Evolutionary conservation across 768 basidiomycete genomes (phyloP), one percentile per base, ranked within the genome.

Genomic region (Mycena crocata): DNA sequence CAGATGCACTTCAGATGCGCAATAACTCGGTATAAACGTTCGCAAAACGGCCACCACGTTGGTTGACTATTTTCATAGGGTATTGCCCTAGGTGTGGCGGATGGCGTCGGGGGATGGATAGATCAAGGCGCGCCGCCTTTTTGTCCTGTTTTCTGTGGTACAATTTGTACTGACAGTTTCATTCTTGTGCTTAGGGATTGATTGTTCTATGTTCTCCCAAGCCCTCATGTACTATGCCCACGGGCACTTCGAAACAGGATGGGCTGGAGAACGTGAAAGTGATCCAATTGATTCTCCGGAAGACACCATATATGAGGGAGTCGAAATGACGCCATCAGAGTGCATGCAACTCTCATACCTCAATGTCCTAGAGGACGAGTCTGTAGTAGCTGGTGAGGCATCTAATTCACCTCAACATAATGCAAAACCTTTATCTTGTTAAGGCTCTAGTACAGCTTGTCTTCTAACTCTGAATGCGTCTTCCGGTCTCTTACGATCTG

Each of bases 91-190:
- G 95, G 94, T 39, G 87, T 98, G 6, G 93, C 95, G 40, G 96
- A 98, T 72, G 96, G 96, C 23, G 95, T 98, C 5, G 95, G 95
- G 2, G 95, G 96, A 23, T 98, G 96, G 96, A 86, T 88, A 51
- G 87, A 90, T 39, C 86, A 87, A 37, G 35, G 35, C 15, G 15
- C 9, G 35, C 35, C 8, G 35, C 35, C n/a, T n/a, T n/a, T n/a
- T n/a, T n/a, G n/a, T n/a, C n/a, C n/a, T n/a, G n/a, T n/a, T n/a
- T n/a, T n/a, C n/a, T n/a, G n/a, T n/a, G 15, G 15, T 37, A 37
- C 8, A 37, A 8, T 37, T 37, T 15, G 35, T 15, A 37, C 15
- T 8, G 15, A 37, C 9, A 37, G 15, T 37, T 37, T 37, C 35
- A 37, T 37, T 37, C 35, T 37, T 15, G 9, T 9, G 15, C 9